These are phyloP conservation scores for Calonectria multiphialidica DNA, from an alignment of 2,329 filamentous ascomycete species.

Conservation along the genomic window DNA sequence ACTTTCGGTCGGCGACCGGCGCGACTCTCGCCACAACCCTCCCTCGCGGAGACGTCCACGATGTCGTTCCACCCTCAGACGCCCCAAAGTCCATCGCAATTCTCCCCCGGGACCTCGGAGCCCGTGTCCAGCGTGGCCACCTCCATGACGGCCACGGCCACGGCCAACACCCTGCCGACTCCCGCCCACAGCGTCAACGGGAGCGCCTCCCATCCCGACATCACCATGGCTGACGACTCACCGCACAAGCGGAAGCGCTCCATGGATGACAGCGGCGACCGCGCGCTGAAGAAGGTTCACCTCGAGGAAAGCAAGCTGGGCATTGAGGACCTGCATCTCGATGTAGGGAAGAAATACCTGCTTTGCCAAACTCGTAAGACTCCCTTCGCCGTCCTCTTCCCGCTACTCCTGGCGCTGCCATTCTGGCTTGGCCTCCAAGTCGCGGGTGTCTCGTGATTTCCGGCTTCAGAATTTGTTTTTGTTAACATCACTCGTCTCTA, in stretches of 20 bases:
- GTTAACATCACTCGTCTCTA: constrained; percentile 61
- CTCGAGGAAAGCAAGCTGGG: constrained; percentile 71
- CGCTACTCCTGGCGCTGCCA: constrained; percentile 41
- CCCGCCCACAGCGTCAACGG: constrained; percentile 74
- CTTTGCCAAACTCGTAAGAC: constrained; percentile 76
- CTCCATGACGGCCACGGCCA: constrained; percentile 64
- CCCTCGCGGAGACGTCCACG: constrained; percentile 55
- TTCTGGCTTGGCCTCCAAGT: constrained; percentile 34
- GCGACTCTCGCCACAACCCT: constrained; percentile 47
- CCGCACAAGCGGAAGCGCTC: constrained; percentile 73
- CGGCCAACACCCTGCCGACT: constrained; percentile 68
- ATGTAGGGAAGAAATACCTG: constrained; percentile 76
- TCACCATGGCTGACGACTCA: constrained; percentile 64
- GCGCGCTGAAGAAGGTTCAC: constrained; percentile 72
- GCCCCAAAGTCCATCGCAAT: constrained; percentile 75
- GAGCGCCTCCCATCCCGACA: constrained; percentile 58
- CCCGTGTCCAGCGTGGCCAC: constrained; percentile 62
- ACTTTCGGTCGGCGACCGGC: constrained; percentile 48
- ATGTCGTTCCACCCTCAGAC: constrained; percentile 78
- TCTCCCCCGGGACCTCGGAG: constrained; percentile 68
- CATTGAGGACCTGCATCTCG: constrained; percentile 74
- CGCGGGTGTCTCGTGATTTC: constrained; percentile 40
- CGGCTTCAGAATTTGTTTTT: constrained; percentile 47
- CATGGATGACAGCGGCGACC: constrained; percentile 67
- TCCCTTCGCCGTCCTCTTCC: constrained; percentile 58